Evolutionary conservation across 228 moss, liverwort and hornwort genomes (phyloP), one percentile per base, ranked within the genome.

Genomic region (Sphagnum magellanicum): DNA sequence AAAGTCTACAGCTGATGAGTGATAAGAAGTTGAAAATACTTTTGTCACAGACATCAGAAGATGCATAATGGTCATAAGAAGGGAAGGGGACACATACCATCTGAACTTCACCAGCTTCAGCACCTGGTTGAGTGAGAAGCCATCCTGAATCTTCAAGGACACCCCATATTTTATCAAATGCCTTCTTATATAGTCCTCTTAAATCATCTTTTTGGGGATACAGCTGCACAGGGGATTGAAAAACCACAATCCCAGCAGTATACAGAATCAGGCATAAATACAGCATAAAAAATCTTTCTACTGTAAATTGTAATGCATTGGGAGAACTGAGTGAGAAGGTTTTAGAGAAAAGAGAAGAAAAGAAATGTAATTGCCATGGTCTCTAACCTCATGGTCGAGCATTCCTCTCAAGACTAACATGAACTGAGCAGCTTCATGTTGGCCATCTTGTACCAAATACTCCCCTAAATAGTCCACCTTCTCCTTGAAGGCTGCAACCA

Each of bases 101-200:
- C 16, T 81, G 71, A 69, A 79, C 77, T 64, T 84, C 83, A 2
- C 73, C 79, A 13, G 71, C 73, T 68, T 91, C 87, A 48, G 83
- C 79, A 59, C 90, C 90, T 59, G 80, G 87, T 79, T 87, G 84
- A 73, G 86, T 87, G 50, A 97, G 82, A 66, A 93, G 79, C 97
- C 97, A 97, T 53, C 97, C 97, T 68, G 97, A 97, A 73, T 97
- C 97, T 78, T 97, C 97, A 50, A 97, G 84, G 53, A 97, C 77
- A 61, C 79, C 79, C 73, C 90, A 88, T 10, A 97, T 87, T 62
- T 78, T 87, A 70, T 90, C 79, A 71, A 93, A 93, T 6, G 97
- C 97, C 77, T 90, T 93, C 77, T 93, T 97, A 73, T 97, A 97
- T 70, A 91, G 75, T 51, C 93, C 97, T 78, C 73, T 71, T 50